Conservation (phyloP, 352 stramenopile genomes). For the Pythium oligandrum region DNA sequence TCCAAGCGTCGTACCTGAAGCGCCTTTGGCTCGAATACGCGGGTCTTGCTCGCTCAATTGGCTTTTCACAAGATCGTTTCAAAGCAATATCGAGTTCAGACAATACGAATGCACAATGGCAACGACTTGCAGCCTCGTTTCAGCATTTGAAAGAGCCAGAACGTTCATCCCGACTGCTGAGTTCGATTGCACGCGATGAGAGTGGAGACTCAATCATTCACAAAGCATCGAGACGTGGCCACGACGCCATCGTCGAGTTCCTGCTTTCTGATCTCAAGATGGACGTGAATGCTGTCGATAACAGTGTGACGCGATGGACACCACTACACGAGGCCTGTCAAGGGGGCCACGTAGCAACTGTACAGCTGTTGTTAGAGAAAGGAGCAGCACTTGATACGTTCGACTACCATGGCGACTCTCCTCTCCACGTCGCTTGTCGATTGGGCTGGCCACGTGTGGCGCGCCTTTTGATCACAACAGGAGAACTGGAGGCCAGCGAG, state of each 20-base stretch:
- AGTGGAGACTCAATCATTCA: constrained; percentile 52
- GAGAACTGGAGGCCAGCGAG: constrained; percentile 6
- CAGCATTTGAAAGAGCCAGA: too few relatives aligned
- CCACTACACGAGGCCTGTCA: constrained; percentile 56
- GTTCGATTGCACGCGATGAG: too few relatives aligned
- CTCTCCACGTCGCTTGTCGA: constrained; percentile 51
- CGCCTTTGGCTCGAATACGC: too few relatives aligned
- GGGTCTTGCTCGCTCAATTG: too few relatives aligned
- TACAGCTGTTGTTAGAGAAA: constrained; percentile 29
- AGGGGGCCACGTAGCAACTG: constrained; percentile 31
- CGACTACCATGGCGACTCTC: constrained; percentile 43
- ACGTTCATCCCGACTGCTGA: too few relatives aligned
- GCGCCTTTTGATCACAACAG: constrained; percentile 34
- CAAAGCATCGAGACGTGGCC: constrained; percentile 36
- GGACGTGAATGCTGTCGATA: constrained; percentile 50
- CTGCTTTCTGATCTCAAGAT: constrained; percentile 21
- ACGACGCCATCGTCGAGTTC: constrained; percentile 15
- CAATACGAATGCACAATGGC: too few relatives aligned
- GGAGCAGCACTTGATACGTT: constrained; percentile 32
- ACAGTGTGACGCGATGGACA: constrained; percentile 30
- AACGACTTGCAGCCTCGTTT: too few relatives aligned
- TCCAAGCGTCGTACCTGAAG: too few relatives aligned
- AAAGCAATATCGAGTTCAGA: too few relatives aligned
- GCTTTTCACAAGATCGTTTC: too few relatives aligned
- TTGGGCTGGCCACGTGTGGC: constrained; percentile 33